phyloP scores from a whole-genome alignment of 495 filamentous ascomycete genomes.

The Aspergillus leporis region DNA sequence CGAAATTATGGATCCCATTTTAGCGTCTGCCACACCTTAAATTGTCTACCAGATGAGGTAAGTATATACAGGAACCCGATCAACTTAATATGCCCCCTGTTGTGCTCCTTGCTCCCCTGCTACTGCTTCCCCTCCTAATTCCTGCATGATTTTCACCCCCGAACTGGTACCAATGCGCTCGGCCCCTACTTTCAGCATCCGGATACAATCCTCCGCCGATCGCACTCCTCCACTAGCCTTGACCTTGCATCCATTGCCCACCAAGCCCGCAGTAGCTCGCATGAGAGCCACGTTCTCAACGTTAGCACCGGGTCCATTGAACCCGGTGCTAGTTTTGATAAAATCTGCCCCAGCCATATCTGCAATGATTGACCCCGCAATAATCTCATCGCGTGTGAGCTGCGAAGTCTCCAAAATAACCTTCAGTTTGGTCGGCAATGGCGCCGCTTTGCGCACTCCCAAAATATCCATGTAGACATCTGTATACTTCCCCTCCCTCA shows the following conservation, averaged over 20 bases:
- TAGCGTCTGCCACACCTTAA: constrained; percentile 4
- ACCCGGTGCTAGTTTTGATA: constrained; percentile 72
- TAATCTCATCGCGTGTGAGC: constrained; percentile 54
- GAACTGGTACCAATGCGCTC: constrained; percentile 63
- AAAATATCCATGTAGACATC: constrained; percentile 58
- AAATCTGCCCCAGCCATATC: constrained; percentile 62
- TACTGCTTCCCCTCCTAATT: constrained; percentile 32
- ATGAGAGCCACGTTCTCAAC: constrained; percentile 59
- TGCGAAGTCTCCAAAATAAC: constrained; percentile 68
- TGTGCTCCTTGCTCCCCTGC: constrained; percentile 4
- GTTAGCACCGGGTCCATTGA: constrained; percentile 60
- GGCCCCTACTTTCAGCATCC: constrained; percentile 66
- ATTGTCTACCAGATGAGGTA: neutral
- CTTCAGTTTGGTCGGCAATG: constrained; percentile 53
- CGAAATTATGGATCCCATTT: neutral
- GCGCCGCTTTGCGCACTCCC: constrained; percentile 53
- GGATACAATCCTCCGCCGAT: constrained; percentile 49
- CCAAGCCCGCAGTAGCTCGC: constrained; percentile 41
- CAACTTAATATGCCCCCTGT: constrained; percentile 17
- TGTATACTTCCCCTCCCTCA: constrained; percentile 51
- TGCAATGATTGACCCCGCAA: constrained; percentile 59
- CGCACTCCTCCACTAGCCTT: constrained; percentile 69
- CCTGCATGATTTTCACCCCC: constrained; percentile 58
- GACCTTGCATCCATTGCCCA: constrained; percentile 51
- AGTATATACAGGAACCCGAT: constrained; percentile 1